Percentiles rank a stretch among this genome's conserved stretches.
Evolutionary conservation across 2,329 filamentous ascomycete species (phyloP).

Genomic region (Neoarthrinium moseri): DNA sequence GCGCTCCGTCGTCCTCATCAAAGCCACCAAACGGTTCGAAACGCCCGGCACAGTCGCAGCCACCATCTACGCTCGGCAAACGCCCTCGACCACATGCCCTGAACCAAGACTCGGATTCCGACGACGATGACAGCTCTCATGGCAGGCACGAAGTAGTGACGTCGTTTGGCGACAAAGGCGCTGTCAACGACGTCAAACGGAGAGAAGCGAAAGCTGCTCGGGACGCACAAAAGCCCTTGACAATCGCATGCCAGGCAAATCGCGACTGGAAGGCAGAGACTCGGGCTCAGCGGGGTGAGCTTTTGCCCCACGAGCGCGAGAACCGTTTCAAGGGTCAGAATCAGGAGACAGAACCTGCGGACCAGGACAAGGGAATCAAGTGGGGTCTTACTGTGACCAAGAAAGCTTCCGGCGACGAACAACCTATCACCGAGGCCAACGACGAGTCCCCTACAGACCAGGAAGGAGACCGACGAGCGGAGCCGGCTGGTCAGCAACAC

Average conservation of each 20-base stretch:
- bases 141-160: constrained; percentile 30
- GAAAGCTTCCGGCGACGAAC: constrained; percentile 16
- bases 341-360: constrained; percentile 24
- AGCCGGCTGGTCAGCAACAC: constrained; percentile 2
- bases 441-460: too few relatives aligned
- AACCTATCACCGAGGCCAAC: constrained; percentile 13
- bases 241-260: constrained; percentile 28
- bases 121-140: constrained; percentile 30
- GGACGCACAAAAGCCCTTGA: constrained; percentile 16
- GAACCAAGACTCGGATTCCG: constrained; percentile 41
- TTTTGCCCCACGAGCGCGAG: constrained; percentile 5
- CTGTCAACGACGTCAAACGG: constrained; percentile 18
- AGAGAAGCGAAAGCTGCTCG: constrained; percentile 12
- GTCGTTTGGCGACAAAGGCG: constrained; percentile 25
- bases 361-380: constrained; percentile 34
- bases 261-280: constrained; percentile 32
- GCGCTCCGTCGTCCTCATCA: constrained; percentile 27
- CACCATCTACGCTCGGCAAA: constrained; percentile 47
- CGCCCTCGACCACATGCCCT: constrained; percentile 42
- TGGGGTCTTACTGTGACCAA: constrained; percentile 35
- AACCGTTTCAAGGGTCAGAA: background rate
- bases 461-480: constrained; percentile 7
- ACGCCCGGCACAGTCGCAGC: constrained; percentile 24
- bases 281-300: constrained; percentile 19
- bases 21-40: constrained; percentile 27